Conservation (phyloP, 73 alveolate genomes). For the Paramecium sexaurelia region DNA sequence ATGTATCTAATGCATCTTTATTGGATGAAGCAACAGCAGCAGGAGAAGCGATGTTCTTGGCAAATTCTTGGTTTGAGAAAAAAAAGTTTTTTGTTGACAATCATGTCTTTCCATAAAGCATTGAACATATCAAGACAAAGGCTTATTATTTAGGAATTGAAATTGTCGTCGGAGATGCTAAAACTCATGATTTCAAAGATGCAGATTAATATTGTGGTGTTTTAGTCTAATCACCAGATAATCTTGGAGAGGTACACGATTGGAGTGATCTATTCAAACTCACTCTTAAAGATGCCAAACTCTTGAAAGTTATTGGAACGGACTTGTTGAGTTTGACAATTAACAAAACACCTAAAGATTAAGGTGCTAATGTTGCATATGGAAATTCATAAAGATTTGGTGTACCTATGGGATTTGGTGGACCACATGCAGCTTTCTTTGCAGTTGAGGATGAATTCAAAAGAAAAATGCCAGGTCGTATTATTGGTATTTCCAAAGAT, state of each 20-base stretch:
- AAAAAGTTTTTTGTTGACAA: conserved; percentile 78
- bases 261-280: conserved; percentile 68
- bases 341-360: conserved; percentile 83
- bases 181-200: conserved; percentile 69
- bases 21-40: conserved; percentile 97
- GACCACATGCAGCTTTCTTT: conserved; percentile 96
- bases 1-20: conserved; percentile 91
- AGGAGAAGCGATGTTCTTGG: conserved; percentile 94
- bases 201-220: conserved; percentile 79
- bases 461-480: conserved; percentile 96
- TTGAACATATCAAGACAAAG: conserved; percentile 84
- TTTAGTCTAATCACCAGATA: conserved; percentile 79
- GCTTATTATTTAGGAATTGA: conserved; percentile 87
- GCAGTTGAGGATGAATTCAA: conserved; percentile 85
- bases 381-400: conserved; percentile 95
- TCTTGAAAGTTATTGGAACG: conserved; percentile 64
- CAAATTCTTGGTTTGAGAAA: conserved; percentile 71
- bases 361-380: conserved; percentile 93
- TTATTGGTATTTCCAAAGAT: conserved; percentile 91
- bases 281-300: conserved; percentile 59
- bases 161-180: conserved; percentile 74
- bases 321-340: conserved; percentile 74
- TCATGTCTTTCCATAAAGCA: conserved; percentile 82
- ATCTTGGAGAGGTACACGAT: conserved; percentile 76
- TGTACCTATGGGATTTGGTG: conserved; percentile 96